Percentiles rank a stretch among this genome's conserved stretches.
These are phyloP conservation scores for Jatropha podagrica DNA, from an alignment of 441 rosid species.

Conservation along the genomic window DNA sequence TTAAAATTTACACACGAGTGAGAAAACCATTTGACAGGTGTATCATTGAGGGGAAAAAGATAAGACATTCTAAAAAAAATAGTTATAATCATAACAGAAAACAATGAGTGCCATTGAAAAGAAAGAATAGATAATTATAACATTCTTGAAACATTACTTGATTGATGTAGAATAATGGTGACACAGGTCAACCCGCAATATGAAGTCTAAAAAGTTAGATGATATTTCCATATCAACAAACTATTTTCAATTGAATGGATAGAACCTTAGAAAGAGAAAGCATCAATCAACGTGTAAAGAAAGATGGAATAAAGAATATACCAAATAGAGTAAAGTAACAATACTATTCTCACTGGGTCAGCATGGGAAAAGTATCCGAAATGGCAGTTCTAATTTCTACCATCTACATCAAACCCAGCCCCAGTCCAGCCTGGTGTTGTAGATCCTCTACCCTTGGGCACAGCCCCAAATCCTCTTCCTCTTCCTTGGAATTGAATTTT, in stretches of 20 bases:
- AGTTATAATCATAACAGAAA: neutral
- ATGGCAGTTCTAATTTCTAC: slow-evolving; percentile 43
- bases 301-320: slow-evolving; percentile 27
- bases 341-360: slow-evolving; percentile 21
- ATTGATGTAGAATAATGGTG: slow-evolving; percentile 2
- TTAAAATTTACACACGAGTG: neutral
- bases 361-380: slow-evolving; percentile 19
- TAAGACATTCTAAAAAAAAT: neutral
- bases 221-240: slow-evolving; percentile 20
- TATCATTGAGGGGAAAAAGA: neutral
- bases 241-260: slow-evolving; percentile 23
- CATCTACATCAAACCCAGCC: slow-evolving; percentile 87
- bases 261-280: slow-evolving; percentile 1
- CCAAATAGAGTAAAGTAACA: slow-evolving; percentile 20
- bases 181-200: neutral
- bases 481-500: slow-evolving; percentile 61
- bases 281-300: neutral
- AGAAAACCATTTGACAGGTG: neutral
- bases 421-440: slow-evolving; percentile 79
- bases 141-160: slow-evolving; percentile 9
- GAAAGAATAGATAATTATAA: slow-evolving; percentile 11
- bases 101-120: neutral
- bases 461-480: slow-evolving; percentile 63
- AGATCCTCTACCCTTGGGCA: slow-evolving; percentile 58
- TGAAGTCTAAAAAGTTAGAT: slow-evolving; percentile 14